Percentiles rank a stretch among this genome's conserved stretches.
Evolutionary conservation across 2,329 filamentous ascomycete genomes (phyloP).

Genomic region (Gnomoniopsis sp.): DNA sequence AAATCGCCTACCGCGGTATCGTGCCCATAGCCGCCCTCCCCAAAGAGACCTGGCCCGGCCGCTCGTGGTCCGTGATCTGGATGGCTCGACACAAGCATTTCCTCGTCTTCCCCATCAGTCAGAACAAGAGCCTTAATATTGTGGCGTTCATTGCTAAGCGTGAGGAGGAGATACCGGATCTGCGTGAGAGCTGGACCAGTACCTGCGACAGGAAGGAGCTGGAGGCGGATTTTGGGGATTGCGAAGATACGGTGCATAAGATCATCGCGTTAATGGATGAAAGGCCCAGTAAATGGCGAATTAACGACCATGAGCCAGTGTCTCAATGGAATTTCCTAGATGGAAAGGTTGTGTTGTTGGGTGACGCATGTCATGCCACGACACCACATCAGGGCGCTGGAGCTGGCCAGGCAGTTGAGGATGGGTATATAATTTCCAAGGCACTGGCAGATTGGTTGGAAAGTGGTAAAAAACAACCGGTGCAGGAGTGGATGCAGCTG

Average conservation of each 20-base stretch:
- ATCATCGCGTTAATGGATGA: conserved; percentile 18
- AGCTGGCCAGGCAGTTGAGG: conserved; percentile 21
- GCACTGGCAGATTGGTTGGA: conserved; percentile 11
- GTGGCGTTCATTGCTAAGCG: conserved; percentile 18
- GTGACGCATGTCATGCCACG: conserved; percentile 15
- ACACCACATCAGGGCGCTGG: conserved; percentile 21
- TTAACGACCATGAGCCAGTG: conserved; percentile 26
- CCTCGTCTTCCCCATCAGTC: conserved; percentile 17
- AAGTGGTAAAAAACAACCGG: neutral
- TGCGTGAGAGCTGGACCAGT: conserved; percentile 15
- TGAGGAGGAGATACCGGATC: conserved; percentile 17
- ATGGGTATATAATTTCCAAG: conserved; percentile 20
- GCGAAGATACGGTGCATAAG: conserved; percentile 15
- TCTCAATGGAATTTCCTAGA: conserved; percentile 20
- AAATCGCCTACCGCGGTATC: conserved; percentile 29
- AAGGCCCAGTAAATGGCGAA: conserved; percentile 23
- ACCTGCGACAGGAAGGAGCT: conserved; percentile 13
- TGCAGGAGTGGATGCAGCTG: conserved; percentile 21
- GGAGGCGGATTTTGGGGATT: conserved; percentile 20
- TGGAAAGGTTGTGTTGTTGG: conserved; percentile 11
- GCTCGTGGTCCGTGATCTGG: conserved; percentile 12
- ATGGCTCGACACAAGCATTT: conserved; percentile 15
- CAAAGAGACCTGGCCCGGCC: conserved; percentile 10
- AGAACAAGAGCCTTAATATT: conserved; percentile 16
- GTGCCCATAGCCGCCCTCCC: conserved; percentile 24